Base-by-base conservation (phyloP, 306 rosid species). In the Potentilla sterilis region DNA sequence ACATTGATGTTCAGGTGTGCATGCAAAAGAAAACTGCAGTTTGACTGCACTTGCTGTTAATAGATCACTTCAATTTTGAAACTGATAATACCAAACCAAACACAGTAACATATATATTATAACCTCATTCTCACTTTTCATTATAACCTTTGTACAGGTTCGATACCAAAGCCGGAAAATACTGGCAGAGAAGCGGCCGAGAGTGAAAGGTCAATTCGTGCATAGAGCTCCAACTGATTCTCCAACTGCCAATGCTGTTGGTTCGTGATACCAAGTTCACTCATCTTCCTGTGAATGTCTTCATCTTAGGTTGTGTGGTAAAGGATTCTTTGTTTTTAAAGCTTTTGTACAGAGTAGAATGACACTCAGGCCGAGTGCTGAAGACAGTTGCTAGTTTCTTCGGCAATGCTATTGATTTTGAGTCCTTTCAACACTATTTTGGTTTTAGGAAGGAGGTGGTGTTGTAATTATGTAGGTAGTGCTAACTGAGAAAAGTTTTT, bases 181-280 rank as follows among this genome's bases (percentile, higher is more conserved):
- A 80, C 78, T 83, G 70, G 94, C 97, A 22, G 97, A 91, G 82
- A 87, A 89, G 84, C 84, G 94, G 38, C 94, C 87, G 8, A 81
- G 97, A 63, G 85, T 87, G 42, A 91, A 89, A 80, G 97, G 97
- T 75, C 92, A 84, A 73, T 89, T 91, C 68, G 90, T 87, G 41
- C 90, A 90, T 2, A 83, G 78, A 75, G 86, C 59, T n/a, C 83
- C 78, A 5, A 64, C 77, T 34, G 83, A 86, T 72, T 65, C 59
- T 69, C 77, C 83, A 22, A 59, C 64, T 7, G 61, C 79, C 16
- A 80, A 72, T 59, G 80, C 79, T 70, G 64, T 48, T 74, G 84
- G 73, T 67, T 72, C 74, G 34, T 88, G 84, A 86, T 42, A 65
- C 35, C 54, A 61, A 79, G 81, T 57, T 52, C 59, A 19, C 28